These are phyloP conservation scores for Phytopythium mirpurense DNA, from an alignment of 352 stramenopile species.

Conservation along the genomic window DNA sequence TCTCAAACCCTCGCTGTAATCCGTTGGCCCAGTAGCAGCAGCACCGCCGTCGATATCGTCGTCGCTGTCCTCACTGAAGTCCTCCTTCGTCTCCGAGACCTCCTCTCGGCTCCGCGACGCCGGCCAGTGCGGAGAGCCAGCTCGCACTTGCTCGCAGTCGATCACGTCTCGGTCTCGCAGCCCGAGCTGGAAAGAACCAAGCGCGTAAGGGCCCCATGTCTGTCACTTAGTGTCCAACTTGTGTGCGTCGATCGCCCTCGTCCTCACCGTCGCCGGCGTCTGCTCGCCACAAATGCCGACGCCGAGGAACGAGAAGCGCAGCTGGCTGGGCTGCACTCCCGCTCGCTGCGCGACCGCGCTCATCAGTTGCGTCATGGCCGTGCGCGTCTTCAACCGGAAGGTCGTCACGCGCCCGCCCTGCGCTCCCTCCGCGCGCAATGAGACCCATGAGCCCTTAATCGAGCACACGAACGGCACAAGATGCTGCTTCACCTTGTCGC, in stretches of 20 bases:
- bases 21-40: neutral
- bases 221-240: no score
- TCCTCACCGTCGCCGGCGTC: neutral
- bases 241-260: no score
- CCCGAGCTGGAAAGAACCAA: neutral
- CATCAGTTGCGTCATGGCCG: slow-evolving; percentile 1
- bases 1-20: neutral
- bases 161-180: neutral
- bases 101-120: neutral
- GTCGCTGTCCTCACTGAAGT: neutral
- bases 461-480: neutral
- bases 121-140: neutral
- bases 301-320: neutral
- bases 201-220: no score
- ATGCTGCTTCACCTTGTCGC: neutral
- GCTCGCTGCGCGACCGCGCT: neutral
- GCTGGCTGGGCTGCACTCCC: neutral
- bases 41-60: neutral
- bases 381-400: neutral
- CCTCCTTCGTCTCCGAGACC: neutral
- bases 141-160: neutral
- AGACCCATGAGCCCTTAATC: no score
- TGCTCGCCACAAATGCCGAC: neutral
- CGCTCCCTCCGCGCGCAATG: no score
- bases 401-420: neutral